Percentiles rank a stretch among this genome's conserved stretches.
Conservation (phyloP, 768 basidiomycete species). For the Tylopilus vinaceipallidus region DNA sequence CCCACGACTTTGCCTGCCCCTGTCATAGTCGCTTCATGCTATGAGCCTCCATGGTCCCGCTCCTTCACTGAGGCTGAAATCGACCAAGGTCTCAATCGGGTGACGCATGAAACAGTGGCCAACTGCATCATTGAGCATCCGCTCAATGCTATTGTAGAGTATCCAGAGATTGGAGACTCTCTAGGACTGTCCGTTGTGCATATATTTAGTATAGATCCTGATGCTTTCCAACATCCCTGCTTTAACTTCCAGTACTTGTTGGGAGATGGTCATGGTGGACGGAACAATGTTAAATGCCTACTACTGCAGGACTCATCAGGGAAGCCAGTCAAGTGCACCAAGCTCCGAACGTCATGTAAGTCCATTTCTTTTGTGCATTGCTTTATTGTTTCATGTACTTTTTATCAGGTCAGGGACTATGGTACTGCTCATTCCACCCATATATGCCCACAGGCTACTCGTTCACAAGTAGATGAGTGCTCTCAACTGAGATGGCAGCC, state of each 20-base stretch:
- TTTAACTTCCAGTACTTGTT: slow-evolving; percentile 5
- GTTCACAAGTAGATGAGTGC: not conserved
- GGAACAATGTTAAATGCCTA: not conserved
- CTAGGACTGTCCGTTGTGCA: not conserved
- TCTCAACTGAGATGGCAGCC: not conserved
- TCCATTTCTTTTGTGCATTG: too few relatives aligned
- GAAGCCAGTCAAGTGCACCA: not conserved
- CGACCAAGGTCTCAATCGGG: not conserved
- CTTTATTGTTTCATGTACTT: too few relatives aligned
- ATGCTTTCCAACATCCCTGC: not conserved
- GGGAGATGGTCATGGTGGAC: slow-evolving; percentile 2
- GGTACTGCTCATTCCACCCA: not conserved
- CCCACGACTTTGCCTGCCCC: not conserved
- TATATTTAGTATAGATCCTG: not conserved
- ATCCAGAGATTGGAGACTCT: slow-evolving; percentile 1
- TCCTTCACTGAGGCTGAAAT: not conserved
- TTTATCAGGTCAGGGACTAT: not conserved
- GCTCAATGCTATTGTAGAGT: not conserved
- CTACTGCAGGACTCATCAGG: not conserved
- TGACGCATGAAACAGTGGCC: not conserved
- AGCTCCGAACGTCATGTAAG: too few relatives aligned
- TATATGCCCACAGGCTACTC: not conserved
- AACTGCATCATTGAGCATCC: slow-evolving; percentile 1
- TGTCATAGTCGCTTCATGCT: not conserved
- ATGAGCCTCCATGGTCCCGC: not conserved